Evolutionary conservation across 768 basidiomycete genomes (phyloP).

Genomic region (Chalciporus piperatus): DNA sequence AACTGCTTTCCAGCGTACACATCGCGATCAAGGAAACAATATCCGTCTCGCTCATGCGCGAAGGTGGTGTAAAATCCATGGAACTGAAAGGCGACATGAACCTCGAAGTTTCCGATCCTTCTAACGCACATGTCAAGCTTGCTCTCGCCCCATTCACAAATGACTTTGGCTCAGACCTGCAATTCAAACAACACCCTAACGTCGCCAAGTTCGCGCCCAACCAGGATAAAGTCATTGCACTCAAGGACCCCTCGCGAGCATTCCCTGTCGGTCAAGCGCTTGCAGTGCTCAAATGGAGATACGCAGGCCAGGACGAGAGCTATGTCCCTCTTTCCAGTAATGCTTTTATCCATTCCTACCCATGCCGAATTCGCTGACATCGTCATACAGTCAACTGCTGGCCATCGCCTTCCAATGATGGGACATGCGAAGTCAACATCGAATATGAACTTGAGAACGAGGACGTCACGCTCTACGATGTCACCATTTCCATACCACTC

Average conservation of each 20-base stretch:
- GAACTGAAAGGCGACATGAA: slow-evolving; percentile 96
- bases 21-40: slow-evolving; percentile 81
- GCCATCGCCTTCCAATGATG: slow-evolving; percentile 90
- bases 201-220: slow-evolving; percentile 81
- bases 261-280: slow-evolving; percentile 89
- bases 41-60: slow-evolving; percentile 76
- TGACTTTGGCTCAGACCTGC: slow-evolving; percentile 66
- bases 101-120: slow-evolving; percentile 76
- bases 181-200: slow-evolving; percentile 97
- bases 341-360: slow-evolving; percentile 27
- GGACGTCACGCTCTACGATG: slow-evolving; percentile 74
- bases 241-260: slow-evolving; percentile 77
- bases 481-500: slow-evolving; percentile 88
- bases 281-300: slow-evolving; percentile 90
- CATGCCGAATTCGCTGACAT: background rate
- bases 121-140: slow-evolving; percentile 69
- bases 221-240: slow-evolving; percentile 63
- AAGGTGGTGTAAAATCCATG: slow-evolving; percentile 87
- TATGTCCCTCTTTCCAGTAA: slow-evolving; percentile 88
- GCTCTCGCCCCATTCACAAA: slow-evolving; percentile 53
- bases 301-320: slow-evolving; percentile 87
- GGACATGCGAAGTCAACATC: slow-evolving; percentile 92
- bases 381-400: slow-evolving; percentile 81
- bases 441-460: slow-evolving; percentile 96
- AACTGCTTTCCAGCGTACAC: slow-evolving; percentile 61